Evolutionary conservation across 305 asterid genomes (phyloP), one percentile per base, ranked within the genome.

Genomic region (Fraxinus albicans): DNA sequence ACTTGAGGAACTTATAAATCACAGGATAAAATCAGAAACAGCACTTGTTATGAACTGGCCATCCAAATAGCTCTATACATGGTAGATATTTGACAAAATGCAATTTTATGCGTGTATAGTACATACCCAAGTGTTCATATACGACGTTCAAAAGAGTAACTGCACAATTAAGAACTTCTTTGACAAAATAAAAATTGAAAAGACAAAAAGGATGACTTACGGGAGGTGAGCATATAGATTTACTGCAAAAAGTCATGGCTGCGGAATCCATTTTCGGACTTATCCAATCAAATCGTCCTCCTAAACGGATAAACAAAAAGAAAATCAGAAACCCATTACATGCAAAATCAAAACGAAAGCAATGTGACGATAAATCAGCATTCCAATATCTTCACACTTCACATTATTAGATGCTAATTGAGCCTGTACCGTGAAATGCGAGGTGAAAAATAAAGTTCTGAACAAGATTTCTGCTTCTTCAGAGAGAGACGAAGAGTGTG

Each of bases 221-320:
- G 2, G 97, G 97, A 84, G 92, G 81, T 10, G 93, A 85, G 91
- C 86, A 80, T 80, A 88, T 15, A 78, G 95, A 90, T 88, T 91
- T 93, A 60, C 90, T 88, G 92, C 93, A 86, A 86, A 90, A 89
- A 60, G 89, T 88, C 90, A 91, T 88, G 79, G 93, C 77, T 31
- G 96, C 97, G 40, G 94, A 86, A 79, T 90, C 97, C 98, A 94
- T 93, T 86, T 77, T 86, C 89, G 80, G 86, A 91, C 91, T 88
- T 87, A 85, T 55, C 81, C 84, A 83, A 77, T 77, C 73, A 1
- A 58, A 83, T 60, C 72, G 79, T 78, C 85, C 79, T 34, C 67
- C 88, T 84, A 83, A 82, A 77, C 17, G 3, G 47, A 82, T 27
- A 40, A 78, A 81, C 63, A 69, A 25, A 44, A 40, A 79, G 81